Conservation (phyloP, 257 asterid species). For the Thymus quinquecostatus region DNA sequence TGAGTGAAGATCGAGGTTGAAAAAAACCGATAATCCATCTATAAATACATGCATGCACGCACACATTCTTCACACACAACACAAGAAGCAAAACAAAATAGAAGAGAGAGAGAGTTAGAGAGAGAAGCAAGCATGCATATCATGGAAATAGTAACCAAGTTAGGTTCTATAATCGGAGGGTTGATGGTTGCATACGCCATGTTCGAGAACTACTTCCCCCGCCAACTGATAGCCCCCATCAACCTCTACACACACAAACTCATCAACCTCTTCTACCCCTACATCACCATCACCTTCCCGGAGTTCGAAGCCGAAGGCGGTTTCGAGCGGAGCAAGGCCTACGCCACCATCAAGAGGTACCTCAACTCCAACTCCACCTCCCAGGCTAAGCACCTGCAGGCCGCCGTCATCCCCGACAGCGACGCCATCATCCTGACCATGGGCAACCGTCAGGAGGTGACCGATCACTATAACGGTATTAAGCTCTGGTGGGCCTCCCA, state of each 20-base stretch:
- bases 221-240: conserved; percentile 35
- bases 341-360: conserved; percentile 51
- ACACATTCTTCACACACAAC: no score
- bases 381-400: conserved; percentile 55
- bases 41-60: no score
- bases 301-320: conserved; percentile 41
- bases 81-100: no score
- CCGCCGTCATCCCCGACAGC: conserved; percentile 42
- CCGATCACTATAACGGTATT: conserved; percentile 47
- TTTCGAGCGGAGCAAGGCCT: conserved; percentile 51
- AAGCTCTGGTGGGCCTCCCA: conserved; percentile 59
- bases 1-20: no score
- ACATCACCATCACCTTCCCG: conserved; percentile 45
- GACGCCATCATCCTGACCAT: conserved; percentile 54
- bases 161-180: conserved; percentile 37
- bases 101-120: no score
- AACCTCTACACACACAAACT: conserved; percentile 27
- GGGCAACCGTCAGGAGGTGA: conserved; percentile 62
- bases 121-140: no score
- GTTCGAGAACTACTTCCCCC: conserved; percentile 53
- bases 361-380: conserved; percentile 49
- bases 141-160: conserved; percentile 32
- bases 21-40: no score
- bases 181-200: conserved; percentile 41
- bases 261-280: conserved; percentile 37